Conservation (phyloP, 805 yeast genomes). For the Komagataella populi region DNA sequence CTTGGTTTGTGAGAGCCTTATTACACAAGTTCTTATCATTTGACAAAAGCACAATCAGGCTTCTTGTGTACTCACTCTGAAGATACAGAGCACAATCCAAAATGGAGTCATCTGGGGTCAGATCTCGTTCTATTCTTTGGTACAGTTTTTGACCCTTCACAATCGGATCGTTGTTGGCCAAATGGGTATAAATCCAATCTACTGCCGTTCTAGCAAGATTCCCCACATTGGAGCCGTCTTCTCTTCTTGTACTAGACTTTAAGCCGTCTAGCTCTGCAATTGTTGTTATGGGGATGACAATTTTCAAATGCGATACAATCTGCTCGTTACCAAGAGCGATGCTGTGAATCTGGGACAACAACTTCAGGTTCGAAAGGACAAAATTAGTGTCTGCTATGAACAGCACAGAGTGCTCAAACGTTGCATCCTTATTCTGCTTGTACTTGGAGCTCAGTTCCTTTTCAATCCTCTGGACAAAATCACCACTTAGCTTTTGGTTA, state of each 20-base stretch:
- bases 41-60: conserved; percentile 50
- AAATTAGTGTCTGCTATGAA: conserved; percentile 80
- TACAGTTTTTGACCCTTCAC: conserved; percentile 52
- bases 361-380: conserved; percentile 48
- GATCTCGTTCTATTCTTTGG: conserved; percentile 33
- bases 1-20: conserved; percentile 56
- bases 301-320: conserved; percentile 4
- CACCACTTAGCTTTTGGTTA: not conserved
- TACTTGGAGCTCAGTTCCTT: not conserved
- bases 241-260: conserved; percentile 26
- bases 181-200: conserved; percentile 55
- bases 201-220: conserved; percentile 57
- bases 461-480: not conserved
- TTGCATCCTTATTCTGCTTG: conserved; percentile 1
- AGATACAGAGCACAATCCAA: conserved; percentile 73
- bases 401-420: conserved; percentile 7
- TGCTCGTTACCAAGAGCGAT: conserved; percentile 27
- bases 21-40: conserved; percentile 77
- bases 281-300: conserved; percentile 62
- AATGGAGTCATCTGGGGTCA: conserved; percentile 66
- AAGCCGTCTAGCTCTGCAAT: conserved; percentile 75
- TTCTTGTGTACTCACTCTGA: conserved; percentile 18
- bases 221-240: conserved; percentile 15
- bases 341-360: conserved; percentile 37
- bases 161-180: conserved; percentile 36